These are phyloP conservation scores for Nannochloropsis oceanica DNA, from an alignment of 108 stramenopile species.

Conservation along the genomic window DNA sequence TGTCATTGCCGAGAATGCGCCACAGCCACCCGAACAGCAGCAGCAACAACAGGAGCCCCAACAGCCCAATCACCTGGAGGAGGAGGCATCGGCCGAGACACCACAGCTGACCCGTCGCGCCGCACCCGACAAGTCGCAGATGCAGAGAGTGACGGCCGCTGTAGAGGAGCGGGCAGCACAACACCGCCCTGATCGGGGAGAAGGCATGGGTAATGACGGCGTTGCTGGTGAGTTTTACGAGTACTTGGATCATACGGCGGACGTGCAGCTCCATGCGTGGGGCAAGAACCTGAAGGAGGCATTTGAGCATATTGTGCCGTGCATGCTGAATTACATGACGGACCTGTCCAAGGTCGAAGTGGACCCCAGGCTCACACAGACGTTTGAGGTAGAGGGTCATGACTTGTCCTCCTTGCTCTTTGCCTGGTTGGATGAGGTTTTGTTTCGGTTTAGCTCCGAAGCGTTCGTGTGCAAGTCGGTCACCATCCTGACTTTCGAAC, in stretches of 20 bases:
- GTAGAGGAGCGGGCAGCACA: not conserved
- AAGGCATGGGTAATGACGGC: not conserved
- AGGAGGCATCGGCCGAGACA: too few species aligned
- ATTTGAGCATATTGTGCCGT: slow-evolving; percentile 31
- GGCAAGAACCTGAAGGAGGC: slow-evolving; percentile 37
- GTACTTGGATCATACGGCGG: slow-evolving; percentile 60
- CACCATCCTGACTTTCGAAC: not conserved
- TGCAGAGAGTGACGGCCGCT: not conserved
- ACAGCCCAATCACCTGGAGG: too few species aligned
- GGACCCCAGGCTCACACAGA: slow-evolving; percentile 8
- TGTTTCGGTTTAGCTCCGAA: slow-evolving; percentile 44
- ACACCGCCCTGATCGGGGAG: not conserved
- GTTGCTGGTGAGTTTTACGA: slow-evolving; percentile 9
- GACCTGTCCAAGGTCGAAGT: slow-evolving; percentile 35
- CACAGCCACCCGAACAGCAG: too few species aligned
- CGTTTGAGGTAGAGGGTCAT: slow-evolving; percentile 35
- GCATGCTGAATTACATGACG: slow-evolving; percentile 63
- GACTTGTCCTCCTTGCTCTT: slow-evolving; percentile 44
- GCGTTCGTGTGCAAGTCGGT: slow-evolving; percentile 38
- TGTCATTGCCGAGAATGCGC: too few species aligned
- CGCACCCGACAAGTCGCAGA: not conserved
- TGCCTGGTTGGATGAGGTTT: slow-evolving; percentile 53
- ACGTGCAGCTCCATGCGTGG: slow-evolving; percentile 54
- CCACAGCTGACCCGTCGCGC: not conserved
- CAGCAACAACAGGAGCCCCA: too few species aligned